These are phyloP conservation scores for Trifolium pratense DNA, from an alignment of 306 rosid genomes.

Conservation along the genomic window DNA sequence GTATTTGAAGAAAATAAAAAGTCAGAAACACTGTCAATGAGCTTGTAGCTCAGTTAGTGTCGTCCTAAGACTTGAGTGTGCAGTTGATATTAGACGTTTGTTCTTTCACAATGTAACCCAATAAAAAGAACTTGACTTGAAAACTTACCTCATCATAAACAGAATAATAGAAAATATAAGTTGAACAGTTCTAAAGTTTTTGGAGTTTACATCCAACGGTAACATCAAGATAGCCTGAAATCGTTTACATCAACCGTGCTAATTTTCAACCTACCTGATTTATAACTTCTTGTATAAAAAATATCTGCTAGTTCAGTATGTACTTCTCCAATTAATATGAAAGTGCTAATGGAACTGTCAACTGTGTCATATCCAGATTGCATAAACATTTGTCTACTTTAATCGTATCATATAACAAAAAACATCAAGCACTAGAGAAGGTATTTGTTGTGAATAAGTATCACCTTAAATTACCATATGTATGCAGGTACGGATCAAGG, in stretches of 20 bases:
- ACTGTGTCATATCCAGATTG: slow-evolving; percentile 12
- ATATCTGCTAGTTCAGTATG: neutral
- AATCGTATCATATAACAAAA: neutral
- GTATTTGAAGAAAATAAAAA: neutral
- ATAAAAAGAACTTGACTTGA: neutral
- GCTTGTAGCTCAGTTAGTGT: too few species aligned
- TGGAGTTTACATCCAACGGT: neutral
- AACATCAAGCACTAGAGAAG: slow-evolving; percentile 10
- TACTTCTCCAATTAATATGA: neutral
- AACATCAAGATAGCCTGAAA: slow-evolving; percentile 18
- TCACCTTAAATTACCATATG: slow-evolving; percentile 14
- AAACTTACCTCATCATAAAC: neutral
- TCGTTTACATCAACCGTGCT: neutral
- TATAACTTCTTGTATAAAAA: neutral
- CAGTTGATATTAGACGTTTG: too few species aligned
- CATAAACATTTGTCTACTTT: neutral
- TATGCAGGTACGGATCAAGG: slow-evolving; percentile 2
- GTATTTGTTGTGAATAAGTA: neutral
- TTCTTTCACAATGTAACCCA: too few species aligned
- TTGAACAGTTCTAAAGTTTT: neutral
- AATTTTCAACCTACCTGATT: neutral
- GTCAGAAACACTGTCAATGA: too few species aligned
- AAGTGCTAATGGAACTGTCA: neutral
- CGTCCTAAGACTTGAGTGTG: too few species aligned
- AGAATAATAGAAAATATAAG: neutral